Percentiles rank a stretch among this genome's conserved stretches.
Evolutionary conservation across 1,139 yeast species (phyloP).

Genomic region (Wickerhamomyces sp.): DNA sequence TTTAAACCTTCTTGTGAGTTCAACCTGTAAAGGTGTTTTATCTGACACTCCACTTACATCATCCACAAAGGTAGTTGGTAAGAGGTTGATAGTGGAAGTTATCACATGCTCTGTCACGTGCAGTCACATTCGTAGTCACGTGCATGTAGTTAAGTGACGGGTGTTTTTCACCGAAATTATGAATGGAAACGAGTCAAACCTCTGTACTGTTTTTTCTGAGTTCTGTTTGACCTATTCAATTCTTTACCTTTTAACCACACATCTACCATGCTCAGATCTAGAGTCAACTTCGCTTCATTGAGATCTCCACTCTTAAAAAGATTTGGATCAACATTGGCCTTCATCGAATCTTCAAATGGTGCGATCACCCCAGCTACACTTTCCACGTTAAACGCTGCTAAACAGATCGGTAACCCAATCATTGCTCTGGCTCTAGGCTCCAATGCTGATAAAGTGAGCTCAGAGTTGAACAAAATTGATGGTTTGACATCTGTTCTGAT

Average conservation of each 20-base stretch:
- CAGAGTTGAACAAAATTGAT: slow-evolving; percentile 32
- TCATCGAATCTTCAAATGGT: slow-evolving; percentile 54
- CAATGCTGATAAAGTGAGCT: slow-evolving; percentile 37
- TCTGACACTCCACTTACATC: too few species aligned
- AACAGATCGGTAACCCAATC: slow-evolving; percentile 55
- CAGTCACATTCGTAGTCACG: too few species aligned
- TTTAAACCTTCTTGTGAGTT: too few species aligned
- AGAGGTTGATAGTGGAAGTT: too few species aligned
- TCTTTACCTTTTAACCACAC: too few species aligned
- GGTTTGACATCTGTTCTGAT: slow-evolving; percentile 41
- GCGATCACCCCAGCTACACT: slow-evolving; percentile 62
- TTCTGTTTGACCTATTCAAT: too few species aligned
- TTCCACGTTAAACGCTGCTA: slow-evolving; percentile 63
- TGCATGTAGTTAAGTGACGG: slow-evolving; percentile 4
- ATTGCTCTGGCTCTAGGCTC: slow-evolving; percentile 60
- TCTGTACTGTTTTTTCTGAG: too few species aligned
- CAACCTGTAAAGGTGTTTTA: too few species aligned
- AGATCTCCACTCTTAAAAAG: slow-evolving; percentile 24
- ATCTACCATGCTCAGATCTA: background rate
- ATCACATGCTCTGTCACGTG: too few species aligned
- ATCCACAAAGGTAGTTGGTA: too few species aligned
- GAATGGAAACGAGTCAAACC: too few species aligned
- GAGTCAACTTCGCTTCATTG: background rate
- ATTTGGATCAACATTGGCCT: slow-evolving; percentile 61
- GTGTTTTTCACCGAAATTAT: slow-evolving; percentile 6